Base-by-base conservation (phyloP, 805 yeast species). In the Monosporozyma siamensis region DNA sequence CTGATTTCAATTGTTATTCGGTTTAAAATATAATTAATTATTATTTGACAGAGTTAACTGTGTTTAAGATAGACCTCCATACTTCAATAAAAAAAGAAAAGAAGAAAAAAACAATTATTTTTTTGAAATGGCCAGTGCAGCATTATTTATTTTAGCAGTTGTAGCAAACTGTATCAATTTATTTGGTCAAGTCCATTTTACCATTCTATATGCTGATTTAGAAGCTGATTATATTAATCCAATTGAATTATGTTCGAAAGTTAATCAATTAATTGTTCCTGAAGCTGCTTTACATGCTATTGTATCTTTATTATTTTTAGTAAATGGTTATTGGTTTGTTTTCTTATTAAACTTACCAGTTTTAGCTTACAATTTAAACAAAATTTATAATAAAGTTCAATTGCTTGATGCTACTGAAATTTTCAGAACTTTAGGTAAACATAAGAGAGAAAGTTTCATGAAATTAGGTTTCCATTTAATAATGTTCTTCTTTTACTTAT, bases 211-310 rank as follows among this genome's bases (percentile, higher is more conserved):
- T 71, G 84, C 95, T 51, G 97, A 89, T 67, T 74, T 89, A 64
- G 97, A 86, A 66, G 80, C 89, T 59, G 98, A 92, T 66, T 92
- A 90, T 72, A 89, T 90, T 69, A 92, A 90, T 65, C 97, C 97
- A 44, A 87, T 90, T 62, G 97, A 90, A 67, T 74, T 92, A 55
- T 92, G 98, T 69, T 86, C 86, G 69, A 82, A 85, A 58, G 77
- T 92, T 61, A 92, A 92, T 72, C 80, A 82, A 54, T 80, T 85
- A 68, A 80, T 90, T 54, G 70, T 83, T 32, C 97, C 97, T 39
- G 97, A 92, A 67, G 95, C 95, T 22, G 80, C 72, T 4, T 66
- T 85, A 45, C 97, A 90, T 56, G 92, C 74, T 2, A 68, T 80
- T 44, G 62, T 88, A 50, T 73, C 95, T 6, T 45, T 72, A 3